Conservation (phyloP, 2,329 filamentous ascomycete species). For the Epichloe scottii region DNA sequence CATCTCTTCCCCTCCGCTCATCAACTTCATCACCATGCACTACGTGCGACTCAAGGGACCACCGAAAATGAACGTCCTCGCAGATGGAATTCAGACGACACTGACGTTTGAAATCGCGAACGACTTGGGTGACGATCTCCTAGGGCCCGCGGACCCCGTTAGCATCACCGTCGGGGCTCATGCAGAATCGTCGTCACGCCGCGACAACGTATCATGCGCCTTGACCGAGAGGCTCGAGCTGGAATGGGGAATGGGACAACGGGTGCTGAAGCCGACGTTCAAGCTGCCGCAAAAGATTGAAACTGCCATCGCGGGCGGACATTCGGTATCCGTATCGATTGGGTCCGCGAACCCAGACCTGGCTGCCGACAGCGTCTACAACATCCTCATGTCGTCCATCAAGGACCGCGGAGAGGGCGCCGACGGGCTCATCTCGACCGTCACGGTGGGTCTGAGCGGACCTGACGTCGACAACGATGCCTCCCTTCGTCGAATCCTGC, state of each 20-base stretch:
- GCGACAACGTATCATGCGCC: conserved; percentile 13
- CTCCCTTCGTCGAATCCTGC: conserved; percentile 17
- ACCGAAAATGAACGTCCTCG: conserved; percentile 23
- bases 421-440: conserved; percentile 30
- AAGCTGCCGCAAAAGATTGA: conserved; percentile 17
- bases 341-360: conserved; percentile 12
- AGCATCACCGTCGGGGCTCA: conserved; percentile 26
- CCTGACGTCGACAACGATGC: conserved; percentile 12
- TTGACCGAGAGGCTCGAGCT: conserved; percentile 16
- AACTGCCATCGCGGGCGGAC: conserved; percentile 13
- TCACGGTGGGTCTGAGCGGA: conserved; percentile 25
- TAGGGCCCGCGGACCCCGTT: conserved; percentile 32
- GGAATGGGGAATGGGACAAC: conserved; percentile 23
- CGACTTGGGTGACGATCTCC: conserved; percentile 43
- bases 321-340: conserved; percentile 17
- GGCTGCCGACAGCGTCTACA: conserved; percentile 15
- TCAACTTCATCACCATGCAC: conserved; percentile 31
- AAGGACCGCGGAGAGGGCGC: conserved; percentile 10
- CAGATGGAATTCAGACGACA: conserved; percentile 20
- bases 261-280: conserved; percentile 25
- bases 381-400: conserved; percentile 14
- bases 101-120: conserved; percentile 43
- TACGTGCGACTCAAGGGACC: conserved; percentile 43
- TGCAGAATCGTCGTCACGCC: conserved; percentile 7
- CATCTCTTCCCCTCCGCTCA: background rate